Evolutionary conservation across 2,329 filamentous ascomycete genomes (phyloP), one percentile per base, ranked within the genome.

Genomic region (Corniculantispora saksenae): DNA sequence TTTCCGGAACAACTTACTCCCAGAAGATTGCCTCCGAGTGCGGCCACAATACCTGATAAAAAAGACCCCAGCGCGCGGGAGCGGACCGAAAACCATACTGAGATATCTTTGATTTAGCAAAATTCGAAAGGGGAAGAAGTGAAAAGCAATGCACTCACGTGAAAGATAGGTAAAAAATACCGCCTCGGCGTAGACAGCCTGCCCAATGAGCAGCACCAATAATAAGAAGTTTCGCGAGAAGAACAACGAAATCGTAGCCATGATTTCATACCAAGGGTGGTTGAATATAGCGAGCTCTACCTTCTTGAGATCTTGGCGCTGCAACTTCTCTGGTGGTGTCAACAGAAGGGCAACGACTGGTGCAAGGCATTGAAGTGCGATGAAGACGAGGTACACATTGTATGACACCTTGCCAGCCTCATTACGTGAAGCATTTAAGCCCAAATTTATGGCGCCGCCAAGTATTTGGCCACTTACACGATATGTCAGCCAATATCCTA

Each of bases 401-500:
- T 91, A 91, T 0, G 87, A 90, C 0, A 92, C 88, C 56, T 87
- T 84, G 0, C 89, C 90, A 0, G 85, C 86, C 60, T 83, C 72
- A 66, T 83, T 79, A 0, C 83, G 79, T 45, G 86, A 72, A 0
- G 81, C 81, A 69, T 92, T 92, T 13, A 92, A 75, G 0, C 88
- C 88, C 0, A 93, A 77, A 56, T 91, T 92, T 72, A 93, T 88
- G 0, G 89, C 88, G 13, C 90, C 90, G 2, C 90, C 90, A 0
- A 92, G 76, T 17, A 92, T 88, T 72, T 91, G 89, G 0, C 90
- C 90, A 1, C 81, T 79, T 1, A 90, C 81, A 0, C 82, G 78
- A 68, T 79, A 85, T 0, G 79, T 82, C 4, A 92, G 80, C 90
- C 90, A 93, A 71, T 89, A 88, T 0, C 89, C 90, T 0, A 92